Conservation (phyloP, 345 rosid species). For the Eucalyptus sp. region DNA sequence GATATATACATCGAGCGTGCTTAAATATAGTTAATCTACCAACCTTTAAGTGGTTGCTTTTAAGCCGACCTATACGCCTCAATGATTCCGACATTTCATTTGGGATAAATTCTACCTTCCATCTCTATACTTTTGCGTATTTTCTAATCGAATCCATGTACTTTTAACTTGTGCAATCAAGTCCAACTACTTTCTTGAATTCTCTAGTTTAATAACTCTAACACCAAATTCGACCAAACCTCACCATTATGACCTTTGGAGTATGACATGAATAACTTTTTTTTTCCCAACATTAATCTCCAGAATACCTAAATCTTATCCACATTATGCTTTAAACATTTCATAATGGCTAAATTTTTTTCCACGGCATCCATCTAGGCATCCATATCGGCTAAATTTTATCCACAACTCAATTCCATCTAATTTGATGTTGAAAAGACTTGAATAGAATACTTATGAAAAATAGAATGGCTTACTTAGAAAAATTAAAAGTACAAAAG, state of each 20-base stretch:
- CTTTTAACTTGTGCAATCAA: neutral
- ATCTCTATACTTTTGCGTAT: neutral
- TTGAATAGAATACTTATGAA: neutral
- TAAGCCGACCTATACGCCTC: too few relatives aligned
- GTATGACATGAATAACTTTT: too few relatives aligned
- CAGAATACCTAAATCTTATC: neutral
- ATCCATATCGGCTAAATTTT: neutral
- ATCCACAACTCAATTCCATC: neutral
- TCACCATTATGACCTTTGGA: accelerated
- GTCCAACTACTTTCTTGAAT: accelerated
- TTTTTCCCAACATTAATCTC: accelerated
- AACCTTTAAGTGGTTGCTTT: too few relatives aligned
- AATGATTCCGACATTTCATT: neutral
- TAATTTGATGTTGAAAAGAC: neutral
- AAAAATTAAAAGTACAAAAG: too few relatives aligned
- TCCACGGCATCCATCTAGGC: neutral
- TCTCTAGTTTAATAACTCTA: neutral
- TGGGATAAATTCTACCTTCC: neutral
- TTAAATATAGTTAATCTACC: neutral
- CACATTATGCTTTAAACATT: neutral
- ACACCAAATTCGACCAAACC: too few relatives aligned
- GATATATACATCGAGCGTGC: neutral
- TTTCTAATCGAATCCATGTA: neutral
- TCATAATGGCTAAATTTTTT: neutral
- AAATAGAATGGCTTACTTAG: too few relatives aligned